phyloP scores from a whole-genome alignment of 345 rosid species.

The Reutealis trisperma region DNA sequence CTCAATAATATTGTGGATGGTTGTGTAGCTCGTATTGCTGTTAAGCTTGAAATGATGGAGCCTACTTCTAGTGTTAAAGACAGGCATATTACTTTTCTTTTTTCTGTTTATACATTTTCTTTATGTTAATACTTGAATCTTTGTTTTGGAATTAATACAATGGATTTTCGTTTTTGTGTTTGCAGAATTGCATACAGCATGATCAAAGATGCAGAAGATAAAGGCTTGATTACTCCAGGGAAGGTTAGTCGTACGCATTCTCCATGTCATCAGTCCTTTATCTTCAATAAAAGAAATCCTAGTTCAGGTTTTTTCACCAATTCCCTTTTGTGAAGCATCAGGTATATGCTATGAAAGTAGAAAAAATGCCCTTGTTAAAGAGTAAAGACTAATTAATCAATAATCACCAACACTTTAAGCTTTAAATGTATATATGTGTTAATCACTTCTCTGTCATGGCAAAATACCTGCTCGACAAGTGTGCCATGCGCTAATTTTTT shows the following conservation, averaged over 20 bases:
- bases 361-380: no score
- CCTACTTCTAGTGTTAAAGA: slow-evolving; percentile 95
- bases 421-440: no score
- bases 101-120: not conserved
- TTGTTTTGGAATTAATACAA: not conserved
- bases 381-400: no score
- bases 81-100: slow-evolving; percentile 39
- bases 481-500: no score
- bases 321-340: no score
- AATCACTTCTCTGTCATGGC: no score
- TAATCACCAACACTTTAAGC: no score
- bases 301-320: no score
- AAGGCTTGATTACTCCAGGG: slow-evolving; percentile 60
- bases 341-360: no score
- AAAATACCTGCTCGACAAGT: no score
- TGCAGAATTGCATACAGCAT: slow-evolving; percentile 78
- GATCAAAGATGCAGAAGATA: slow-evolving; percentile 77
- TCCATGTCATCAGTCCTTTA: no score
- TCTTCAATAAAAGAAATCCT: no score
- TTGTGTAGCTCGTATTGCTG: slow-evolving; percentile 72
- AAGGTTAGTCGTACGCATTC: slow-evolving; percentile 45
- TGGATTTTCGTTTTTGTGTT: not conserved
- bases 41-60: slow-evolving; percentile 83
- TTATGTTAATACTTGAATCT: slow-evolving; percentile 9
- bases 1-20: slow-evolving; percentile 71